Evolutionary conservation across 345 rosid genomes (phyloP), one percentile per base, ranked within the genome.

Genomic region (Populus deltoides): DNA sequence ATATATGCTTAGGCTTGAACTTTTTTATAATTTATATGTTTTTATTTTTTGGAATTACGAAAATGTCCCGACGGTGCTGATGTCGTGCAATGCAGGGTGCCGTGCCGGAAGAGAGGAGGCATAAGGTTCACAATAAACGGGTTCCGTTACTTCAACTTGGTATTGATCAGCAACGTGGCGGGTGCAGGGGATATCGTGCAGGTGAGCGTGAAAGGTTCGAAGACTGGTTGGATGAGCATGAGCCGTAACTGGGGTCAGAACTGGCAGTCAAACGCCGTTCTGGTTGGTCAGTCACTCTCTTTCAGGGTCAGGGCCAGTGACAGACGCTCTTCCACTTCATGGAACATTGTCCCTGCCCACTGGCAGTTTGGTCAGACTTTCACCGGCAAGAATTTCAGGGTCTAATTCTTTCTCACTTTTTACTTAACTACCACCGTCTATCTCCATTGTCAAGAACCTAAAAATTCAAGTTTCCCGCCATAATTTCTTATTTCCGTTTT

Each of bases 321-420:
- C 73, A 70, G 85, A 43, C 96, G 99, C 70, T 84, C 91, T 7
- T 91, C 98, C 38, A 91, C 99, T 57, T 91, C 99, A 1, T 82
- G 78, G 87, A 90, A 92, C 87, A 85, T 89, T 51, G 98, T 89
- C 12, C 98, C 98, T 2, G 39, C 92, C 17, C 49, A 85, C 84
- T 95, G 99, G 99, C 97, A 88, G 84, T 95, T 95, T 78, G 98
- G 98, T n/a, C 98, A 95, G 79, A 95, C 99, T 41, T 95, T 90
- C 86, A 71, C 83, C 5, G 99, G 99, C 55, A 92, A 87, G 84
- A 95, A 95, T 83, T 95, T 93, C 88, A 90, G 92, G 6, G 88
- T 92, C 81, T 94, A 75, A 88, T n/a, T 38, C 47, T 78, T 35
- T 70, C 12, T 1, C 17, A 38, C 16, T 9, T 6, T 3, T 8